Evolutionary conservation across 768 basidiomycete species (phyloP).

Genomic region (Royoungia palumana): DNA sequence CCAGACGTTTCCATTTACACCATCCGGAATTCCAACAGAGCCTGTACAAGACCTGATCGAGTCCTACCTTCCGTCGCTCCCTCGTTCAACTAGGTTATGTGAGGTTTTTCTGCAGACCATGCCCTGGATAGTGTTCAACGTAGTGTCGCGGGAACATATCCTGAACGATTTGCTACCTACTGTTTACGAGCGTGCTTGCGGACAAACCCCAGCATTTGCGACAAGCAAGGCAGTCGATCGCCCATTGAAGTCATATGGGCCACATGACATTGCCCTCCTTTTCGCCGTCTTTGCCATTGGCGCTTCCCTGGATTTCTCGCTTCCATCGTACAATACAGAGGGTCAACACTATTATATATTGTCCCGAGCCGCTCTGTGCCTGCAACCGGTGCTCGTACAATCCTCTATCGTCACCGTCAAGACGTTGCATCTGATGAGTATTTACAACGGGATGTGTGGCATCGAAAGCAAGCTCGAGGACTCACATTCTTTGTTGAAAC

Average conservation of each 20-base stretch:
- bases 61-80: conserved; percentile 42
- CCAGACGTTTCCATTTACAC: conserved; percentile 45
- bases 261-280: conserved; percentile 49
- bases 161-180: conserved; percentile 44
- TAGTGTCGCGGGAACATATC: conserved; percentile 45
- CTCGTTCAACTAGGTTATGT: conserved; percentile 41
- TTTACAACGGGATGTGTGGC: conserved; percentile 53
- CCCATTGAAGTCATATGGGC: conserved; percentile 40
- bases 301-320: conserved; percentile 43
- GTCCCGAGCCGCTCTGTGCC: conserved; percentile 43
- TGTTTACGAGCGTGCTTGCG: conserved; percentile 32
- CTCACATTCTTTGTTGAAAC: conserved; percentile 44
- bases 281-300: conserved; percentile 48
- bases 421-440: conserved; percentile 50
- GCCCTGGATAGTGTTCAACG: conserved; percentile 47
- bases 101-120: conserved; percentile 47
- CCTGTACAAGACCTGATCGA: conserved; percentile 42
- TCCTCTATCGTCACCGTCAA: conserved; percentile 48
- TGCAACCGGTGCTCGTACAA: conserved; percentile 43
- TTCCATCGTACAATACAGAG: conserved; percentile 47
- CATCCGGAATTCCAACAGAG: conserved; percentile 32
- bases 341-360: conserved; percentile 51
- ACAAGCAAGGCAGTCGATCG: too few relatives aligned
- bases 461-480: conserved; percentile 48
- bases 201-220: neutral